Percentiles rank a stretch among this genome's conserved stretches.
phyloP scores from a whole-genome alignment of 352 stramenopile genomes.

The Globisporangium abappressorium region DNA sequence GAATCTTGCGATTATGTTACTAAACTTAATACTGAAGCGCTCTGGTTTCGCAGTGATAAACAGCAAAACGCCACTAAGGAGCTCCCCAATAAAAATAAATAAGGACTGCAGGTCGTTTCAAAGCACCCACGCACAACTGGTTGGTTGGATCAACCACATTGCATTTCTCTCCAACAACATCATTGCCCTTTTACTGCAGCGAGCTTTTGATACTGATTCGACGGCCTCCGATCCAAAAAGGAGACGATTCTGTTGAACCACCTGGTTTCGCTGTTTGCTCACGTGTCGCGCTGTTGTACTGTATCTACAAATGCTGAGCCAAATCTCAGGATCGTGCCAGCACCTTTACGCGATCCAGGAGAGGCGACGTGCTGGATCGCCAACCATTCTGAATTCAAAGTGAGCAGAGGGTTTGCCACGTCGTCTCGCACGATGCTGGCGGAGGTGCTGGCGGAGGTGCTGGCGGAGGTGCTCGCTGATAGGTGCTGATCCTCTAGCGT shows the following conservation, averaged over 20 bases:
- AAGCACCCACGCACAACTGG: no score
- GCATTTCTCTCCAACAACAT: no score
- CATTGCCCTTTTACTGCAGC: no score
- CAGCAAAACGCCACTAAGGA: no score
- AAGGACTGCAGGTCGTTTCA: no score
- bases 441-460: no score
- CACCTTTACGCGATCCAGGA: neutral
- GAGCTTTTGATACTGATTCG: no score
- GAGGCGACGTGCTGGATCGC: neutral
- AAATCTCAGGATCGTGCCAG: neutral
- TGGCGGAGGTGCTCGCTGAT: neutral
- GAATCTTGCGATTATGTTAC: no score
- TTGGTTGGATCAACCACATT: no score
- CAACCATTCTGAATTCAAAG: neutral
- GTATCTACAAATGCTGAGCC: neutral
- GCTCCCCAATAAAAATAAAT: no score
- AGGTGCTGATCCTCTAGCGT: neutral
- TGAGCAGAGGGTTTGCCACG: neutral
- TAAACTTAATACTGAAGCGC: no score
- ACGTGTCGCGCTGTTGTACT: neutral
- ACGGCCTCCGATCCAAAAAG: neutral
- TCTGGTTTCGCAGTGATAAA: no score
- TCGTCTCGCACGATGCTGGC: neutral
- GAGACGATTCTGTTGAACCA: neutral
- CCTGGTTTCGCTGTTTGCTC: neutral